Evolutionary conservation across 179 eudicot genomes (phyloP), one percentile per base, ranked within the genome.

Genomic region (Corrigiola litoralis): DNA sequence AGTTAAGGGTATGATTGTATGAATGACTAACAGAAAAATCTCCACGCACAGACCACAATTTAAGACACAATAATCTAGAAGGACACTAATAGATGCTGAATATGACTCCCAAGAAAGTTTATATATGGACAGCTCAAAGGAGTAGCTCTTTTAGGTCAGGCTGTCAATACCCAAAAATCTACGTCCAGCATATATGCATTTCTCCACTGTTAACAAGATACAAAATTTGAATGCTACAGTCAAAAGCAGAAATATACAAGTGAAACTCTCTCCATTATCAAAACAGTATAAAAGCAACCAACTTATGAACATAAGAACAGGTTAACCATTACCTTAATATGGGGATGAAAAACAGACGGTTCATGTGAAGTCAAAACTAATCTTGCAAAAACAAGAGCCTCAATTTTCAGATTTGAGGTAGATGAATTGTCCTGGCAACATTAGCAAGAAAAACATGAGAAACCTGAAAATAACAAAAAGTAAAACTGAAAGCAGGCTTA

Each of bases 391-490:
- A 79, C 84, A 65, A 95, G 95, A 62, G 99, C 97, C 82, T 95
- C 99, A 32, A 88, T 95, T 78, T 95, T 95, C 80, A 95, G 76
- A 84, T 88, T 95, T 68, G 97, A 95, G 17, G 96, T 88, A 40
- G 99, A 90, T 10, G 97, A 88, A 72, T 88, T 90, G 70, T 95
- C 99, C 99, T 95, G 87, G 74, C 9, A 66, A 67, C 77, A 55
- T 52, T 44, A 51, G 54, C 32, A 59, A 61, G 31, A 59, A 38
- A 58, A 46, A 34, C n/a, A 21, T 57, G 33, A 59, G 34, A 41
- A 33, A 59, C 52, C 31, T 29, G 53, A 61, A 70, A 68, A 27
- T 45, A 40, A 37, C 10, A 44, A 14, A 52, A 27, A 42, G 53
- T 28, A 47, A 5, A 63, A 2, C 29, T 53, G 33, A 23, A 24